Evolutionary conservation across 495 filamentous ascomycete species (phyloP).

Genomic region (Talaromyces thailandensis): DNA sequence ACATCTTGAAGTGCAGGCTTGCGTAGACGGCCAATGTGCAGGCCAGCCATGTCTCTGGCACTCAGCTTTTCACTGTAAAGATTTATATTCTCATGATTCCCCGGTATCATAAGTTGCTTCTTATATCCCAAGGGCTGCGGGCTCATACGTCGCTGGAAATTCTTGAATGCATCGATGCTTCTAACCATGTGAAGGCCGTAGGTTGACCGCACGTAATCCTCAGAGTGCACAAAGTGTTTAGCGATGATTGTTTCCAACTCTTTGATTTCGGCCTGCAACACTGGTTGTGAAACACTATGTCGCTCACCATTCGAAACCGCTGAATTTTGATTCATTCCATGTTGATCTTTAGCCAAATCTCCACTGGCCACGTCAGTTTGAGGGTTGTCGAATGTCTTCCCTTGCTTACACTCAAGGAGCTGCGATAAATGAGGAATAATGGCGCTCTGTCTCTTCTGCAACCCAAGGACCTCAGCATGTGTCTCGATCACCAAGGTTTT

Average conservation of each 20-base stretch:
- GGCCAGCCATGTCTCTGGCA: neutral
- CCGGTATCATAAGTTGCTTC: too few relatives aligned
- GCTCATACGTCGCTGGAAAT: neutral
- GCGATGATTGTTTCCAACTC: conserved; percentile 28
- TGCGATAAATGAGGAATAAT: neutral
- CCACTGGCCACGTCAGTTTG: neutral
- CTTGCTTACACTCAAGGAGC: neutral
- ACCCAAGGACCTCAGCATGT: neutral
- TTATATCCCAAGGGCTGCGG: too few relatives aligned
- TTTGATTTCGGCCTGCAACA: neutral
- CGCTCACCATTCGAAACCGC: neutral
- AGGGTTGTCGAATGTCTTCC: neutral
- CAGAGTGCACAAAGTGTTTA: conserved; percentile 15
- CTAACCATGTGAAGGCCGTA: conserved; percentile 32
- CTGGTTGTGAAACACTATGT: neutral
- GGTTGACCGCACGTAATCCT: conserved; percentile 16
- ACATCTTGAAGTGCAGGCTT: conserved; percentile 11
- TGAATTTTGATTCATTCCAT: neutral
- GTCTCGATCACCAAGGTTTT: neutral
- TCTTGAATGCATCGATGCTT: conserved; percentile 17
- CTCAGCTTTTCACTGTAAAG: too few relatives aligned
- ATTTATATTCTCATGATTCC: too few relatives aligned
- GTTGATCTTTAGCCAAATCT: neutral
- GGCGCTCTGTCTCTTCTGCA: neutral
- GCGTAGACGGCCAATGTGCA: too few relatives aligned